Evolutionary conservation across 2,329 filamentous ascomycete genomes (phyloP).

Genomic region (Alternaria panax): DNA sequence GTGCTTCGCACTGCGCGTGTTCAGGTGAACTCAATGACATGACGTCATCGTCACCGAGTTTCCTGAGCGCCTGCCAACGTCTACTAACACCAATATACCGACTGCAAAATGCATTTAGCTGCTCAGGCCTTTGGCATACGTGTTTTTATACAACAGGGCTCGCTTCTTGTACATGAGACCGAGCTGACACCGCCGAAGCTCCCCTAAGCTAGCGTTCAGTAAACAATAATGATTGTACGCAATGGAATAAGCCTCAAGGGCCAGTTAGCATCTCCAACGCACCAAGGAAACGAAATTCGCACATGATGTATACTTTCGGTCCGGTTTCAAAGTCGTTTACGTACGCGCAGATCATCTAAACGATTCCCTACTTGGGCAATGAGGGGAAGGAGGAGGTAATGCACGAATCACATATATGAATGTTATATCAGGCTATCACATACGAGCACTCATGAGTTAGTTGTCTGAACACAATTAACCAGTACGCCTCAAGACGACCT

Average conservation of each 20-base stretch:
- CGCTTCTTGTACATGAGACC: no score
- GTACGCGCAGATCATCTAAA: not conserved
- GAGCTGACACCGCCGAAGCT: not conserved
- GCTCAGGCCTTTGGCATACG: not conserved
- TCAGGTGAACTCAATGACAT: not conserved
- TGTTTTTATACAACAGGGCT: no score
- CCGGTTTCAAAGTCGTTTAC: not conserved
- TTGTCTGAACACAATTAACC: not conserved
- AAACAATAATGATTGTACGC: no score
- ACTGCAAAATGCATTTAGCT: no score
- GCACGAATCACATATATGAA: not conserved
- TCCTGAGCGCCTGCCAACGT: no score
- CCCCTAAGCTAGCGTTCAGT: not conserved
- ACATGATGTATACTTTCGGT: not conserved
- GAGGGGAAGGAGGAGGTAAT: constrained; percentile 3
- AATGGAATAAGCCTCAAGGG: not conserved
- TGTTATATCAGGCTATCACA: not conserved
- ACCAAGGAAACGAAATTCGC: not conserved
- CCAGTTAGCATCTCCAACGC: not conserved
- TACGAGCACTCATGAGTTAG: no score
- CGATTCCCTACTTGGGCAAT: not conserved
- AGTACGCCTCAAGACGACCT: not conserved
- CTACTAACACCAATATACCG: no score
- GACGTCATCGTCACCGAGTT: constrained; percentile 3
- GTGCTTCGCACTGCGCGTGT: not conserved